A percentile compares a stretch with the other conserved stretches of the same genome.
Conservation (phyloP, 306 rosid genomes). For the Hippophae gyantsensis region DNA sequence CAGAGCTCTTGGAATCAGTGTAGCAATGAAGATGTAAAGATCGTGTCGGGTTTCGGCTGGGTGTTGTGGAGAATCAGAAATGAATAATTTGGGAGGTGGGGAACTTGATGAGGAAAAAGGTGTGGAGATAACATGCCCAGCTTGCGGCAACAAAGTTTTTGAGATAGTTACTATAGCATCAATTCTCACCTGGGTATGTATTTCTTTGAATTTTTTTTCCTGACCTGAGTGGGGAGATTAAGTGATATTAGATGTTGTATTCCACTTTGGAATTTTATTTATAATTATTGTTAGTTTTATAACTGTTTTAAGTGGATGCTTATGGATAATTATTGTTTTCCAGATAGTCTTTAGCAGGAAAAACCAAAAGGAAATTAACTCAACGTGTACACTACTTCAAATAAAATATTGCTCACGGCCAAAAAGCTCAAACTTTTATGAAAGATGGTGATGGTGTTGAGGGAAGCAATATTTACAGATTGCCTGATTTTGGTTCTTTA, state of each 20-base stretch:
- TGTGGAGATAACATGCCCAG: constrained; percentile 46
- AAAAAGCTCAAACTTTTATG: constrained; percentile 20
- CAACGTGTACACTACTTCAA: constrained; percentile 70
- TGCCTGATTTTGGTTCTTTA: constrained; percentile 6
- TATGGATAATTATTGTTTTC: constrained; percentile 10
- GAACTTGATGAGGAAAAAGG: background rate
- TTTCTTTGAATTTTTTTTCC: background rate
- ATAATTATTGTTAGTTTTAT: background rate
- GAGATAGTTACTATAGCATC: constrained; percentile 31
- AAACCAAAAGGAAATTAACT: constrained; percentile 56
- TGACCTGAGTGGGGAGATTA: background rate
- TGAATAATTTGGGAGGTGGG: constrained; percentile 4
- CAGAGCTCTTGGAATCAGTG: constrained; percentile 30
- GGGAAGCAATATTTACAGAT: background rate
- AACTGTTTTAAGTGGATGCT: background rate
- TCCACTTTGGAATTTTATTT: background rate
- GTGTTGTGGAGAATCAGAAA: background rate
- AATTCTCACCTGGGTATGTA: constrained; percentile 65
- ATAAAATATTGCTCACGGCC: constrained; percentile 42
- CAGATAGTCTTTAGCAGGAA: constrained; percentile 55
- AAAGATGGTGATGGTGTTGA: background rate
- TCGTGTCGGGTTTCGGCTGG: constrained; percentile 6
- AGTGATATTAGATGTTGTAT: background rate
- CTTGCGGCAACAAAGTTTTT: constrained; percentile 40
- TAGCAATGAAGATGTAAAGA: constrained; percentile 14